These are phyloP conservation scores for Earliella scabrosa DNA, from an alignment of 1,284 basidiomycete genomes.

Conservation along the genomic window DNA sequence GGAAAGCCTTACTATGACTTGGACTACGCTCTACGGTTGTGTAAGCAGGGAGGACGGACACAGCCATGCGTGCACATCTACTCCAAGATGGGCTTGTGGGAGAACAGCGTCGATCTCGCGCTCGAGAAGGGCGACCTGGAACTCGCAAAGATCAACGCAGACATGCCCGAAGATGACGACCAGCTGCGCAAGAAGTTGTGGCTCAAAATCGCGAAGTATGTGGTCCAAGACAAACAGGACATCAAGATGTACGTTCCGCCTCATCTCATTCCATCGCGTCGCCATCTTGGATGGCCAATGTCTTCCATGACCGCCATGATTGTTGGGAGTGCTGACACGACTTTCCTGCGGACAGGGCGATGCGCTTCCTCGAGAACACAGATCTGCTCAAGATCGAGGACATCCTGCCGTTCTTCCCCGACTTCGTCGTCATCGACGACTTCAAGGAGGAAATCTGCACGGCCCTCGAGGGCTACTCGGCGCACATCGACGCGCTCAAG, in stretches of 20 bases:
- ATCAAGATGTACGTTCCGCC: constrained; percentile 84
- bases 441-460: constrained; percentile 99
- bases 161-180: constrained; percentile 90
- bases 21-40: constrained; percentile 94
- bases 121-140: constrained; percentile 93
- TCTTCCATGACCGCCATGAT: not conserved
- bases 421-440: constrained; percentile 99
- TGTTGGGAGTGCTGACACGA: not conserved
- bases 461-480: constrained; percentile 93
- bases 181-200: constrained; percentile 92
- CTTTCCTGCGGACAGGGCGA: constrained; percentile 64
- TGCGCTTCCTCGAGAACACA: constrained; percentile 94
- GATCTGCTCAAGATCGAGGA: constrained; percentile 98
- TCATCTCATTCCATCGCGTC: not conserved
- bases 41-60: constrained; percentile 80
- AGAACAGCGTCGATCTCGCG: constrained; percentile 95
- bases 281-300: not conserved
- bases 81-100: constrained; percentile 96
- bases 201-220: constrained; percentile 97
- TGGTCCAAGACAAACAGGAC: constrained; percentile 96
- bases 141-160: constrained; percentile 91
- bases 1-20: constrained; percentile 94
- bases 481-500: constrained; percentile 90
- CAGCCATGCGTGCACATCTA: constrained; percentile 97
- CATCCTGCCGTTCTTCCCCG: constrained; percentile 98